A percentile compares a stretch with the other conserved stretches of the same genome.
Conservation (phyloP, 352 stramenopile genomes). For the Phytophthora tubulina region DNA sequence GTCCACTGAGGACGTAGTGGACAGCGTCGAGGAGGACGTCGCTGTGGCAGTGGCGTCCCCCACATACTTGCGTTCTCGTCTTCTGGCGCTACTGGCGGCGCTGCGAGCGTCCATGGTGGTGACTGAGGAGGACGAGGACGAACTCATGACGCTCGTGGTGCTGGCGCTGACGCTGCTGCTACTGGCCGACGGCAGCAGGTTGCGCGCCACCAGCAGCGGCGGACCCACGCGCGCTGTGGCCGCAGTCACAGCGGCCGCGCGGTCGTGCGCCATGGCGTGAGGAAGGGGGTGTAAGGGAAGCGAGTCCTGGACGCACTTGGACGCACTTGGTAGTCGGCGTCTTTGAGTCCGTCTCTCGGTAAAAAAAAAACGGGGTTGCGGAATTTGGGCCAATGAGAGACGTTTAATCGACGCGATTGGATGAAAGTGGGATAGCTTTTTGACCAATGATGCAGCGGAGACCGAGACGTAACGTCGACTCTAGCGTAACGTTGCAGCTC, state of each 20-base stretch:
- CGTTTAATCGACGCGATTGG: background rate
- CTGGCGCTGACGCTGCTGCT: constrained; percentile 36
- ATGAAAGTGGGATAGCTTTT: constrained; percentile 3
- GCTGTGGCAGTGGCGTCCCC: constrained; percentile 38
- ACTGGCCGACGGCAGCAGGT: constrained; percentile 36
- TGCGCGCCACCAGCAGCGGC: constrained; percentile 43
- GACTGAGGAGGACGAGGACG: constrained; percentile 35
- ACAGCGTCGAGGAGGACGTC: constrained; percentile 49
- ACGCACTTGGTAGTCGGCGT: constrained; percentile 15
- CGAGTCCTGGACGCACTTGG: background rate
- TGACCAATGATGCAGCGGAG: constrained; percentile 9
- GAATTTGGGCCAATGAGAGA: constrained; percentile 22
- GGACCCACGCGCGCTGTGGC: constrained; percentile 22
- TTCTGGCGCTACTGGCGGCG: constrained; percentile 7
- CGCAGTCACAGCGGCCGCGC: constrained; percentile 28
- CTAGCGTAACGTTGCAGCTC: background rate
- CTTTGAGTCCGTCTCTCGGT: constrained; percentile 12
- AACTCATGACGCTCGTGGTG: constrained; percentile 31
- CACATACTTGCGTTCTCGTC: constrained; percentile 37
- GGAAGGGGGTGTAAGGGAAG: constrained; percentile 3
- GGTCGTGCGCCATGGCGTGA: constrained; percentile 47
- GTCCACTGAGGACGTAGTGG: constrained; percentile 44
- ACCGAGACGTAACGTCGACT: background rate
- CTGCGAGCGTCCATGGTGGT: constrained; percentile 17
- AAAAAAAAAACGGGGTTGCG: constrained; percentile 12